Conservation (phyloP, 495 filamentous ascomycete species). For the Xylaria longipes region DNA sequence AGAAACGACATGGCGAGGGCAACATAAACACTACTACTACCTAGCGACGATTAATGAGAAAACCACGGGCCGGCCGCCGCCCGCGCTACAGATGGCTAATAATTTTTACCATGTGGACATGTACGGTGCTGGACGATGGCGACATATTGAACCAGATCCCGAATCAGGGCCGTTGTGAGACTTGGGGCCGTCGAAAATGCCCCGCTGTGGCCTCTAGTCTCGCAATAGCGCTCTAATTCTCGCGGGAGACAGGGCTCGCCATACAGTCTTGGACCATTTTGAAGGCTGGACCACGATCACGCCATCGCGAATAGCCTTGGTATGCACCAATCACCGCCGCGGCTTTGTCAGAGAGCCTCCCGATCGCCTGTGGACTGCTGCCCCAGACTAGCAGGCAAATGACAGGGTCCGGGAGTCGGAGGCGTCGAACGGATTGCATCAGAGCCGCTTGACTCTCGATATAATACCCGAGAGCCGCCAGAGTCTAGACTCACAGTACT, state of each 20-base stretch:
- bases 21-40: slow-evolving; percentile 5
- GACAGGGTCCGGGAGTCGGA: slow-evolving; percentile 29
- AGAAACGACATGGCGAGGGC: slow-evolving; percentile 41
- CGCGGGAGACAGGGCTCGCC: slow-evolving; percentile 20
- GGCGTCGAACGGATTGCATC: slow-evolving; percentile 21
- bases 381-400: slow-evolving; percentile 11
- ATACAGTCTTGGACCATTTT: slow-evolving; percentile 6
- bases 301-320: slow-evolving; percentile 39
- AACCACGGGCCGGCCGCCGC: slow-evolving; percentile 7
- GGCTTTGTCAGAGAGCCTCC: slow-evolving; percentile 42
- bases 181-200: slow-evolving; percentile 8
- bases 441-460: slow-evolving; percentile 20
- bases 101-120: slow-evolving; percentile 28
- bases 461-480: slow-evolving; percentile 21
- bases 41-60: slow-evolving; percentile 16
- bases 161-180: slow-evolving; percentile 15
- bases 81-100: slow-evolving; percentile 22
- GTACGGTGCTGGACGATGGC: slow-evolving; percentile 23
- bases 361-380: slow-evolving; percentile 21
- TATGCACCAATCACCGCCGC: slow-evolving; percentile 35
- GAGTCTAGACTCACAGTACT: background rate
- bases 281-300: slow-evolving; percentile 36
- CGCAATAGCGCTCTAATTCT: slow-evolving; percentile 19
- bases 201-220: slow-evolving; percentile 25
- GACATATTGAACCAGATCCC: slow-evolving; percentile 29